These are phyloP conservation scores for Protea cynaroides DNA, from an alignment of 164 flowering plant species.

Conservation along the genomic window DNA sequence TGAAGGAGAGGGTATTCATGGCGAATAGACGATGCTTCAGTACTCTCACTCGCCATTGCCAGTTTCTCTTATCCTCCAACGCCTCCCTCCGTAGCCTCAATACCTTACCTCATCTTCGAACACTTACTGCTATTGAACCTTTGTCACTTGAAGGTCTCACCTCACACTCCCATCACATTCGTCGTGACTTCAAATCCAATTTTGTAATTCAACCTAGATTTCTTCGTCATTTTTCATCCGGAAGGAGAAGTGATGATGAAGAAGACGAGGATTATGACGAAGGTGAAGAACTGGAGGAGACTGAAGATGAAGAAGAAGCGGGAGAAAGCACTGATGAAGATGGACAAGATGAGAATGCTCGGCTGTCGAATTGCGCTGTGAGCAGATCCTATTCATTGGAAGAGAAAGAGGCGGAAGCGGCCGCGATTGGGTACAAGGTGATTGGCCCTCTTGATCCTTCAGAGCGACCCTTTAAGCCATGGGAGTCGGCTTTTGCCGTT, in stretches of 20 bases:
- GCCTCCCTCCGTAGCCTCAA: conserved; percentile 3
- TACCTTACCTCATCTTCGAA: conserved; percentile 8
- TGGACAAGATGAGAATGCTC: conserved; percentile 13
- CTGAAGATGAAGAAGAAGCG: conserved; percentile 22
- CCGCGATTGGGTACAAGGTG: conserved; percentile 85
- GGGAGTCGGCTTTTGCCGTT: conserved; percentile 87
- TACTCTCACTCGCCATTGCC: conserved; percentile 29
- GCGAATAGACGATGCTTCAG: conserved; percentile 45
- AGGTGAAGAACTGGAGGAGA: conserved; percentile 16
- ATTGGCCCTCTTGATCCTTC: conserved; percentile 54
- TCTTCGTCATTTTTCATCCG: conserved; percentile 32
- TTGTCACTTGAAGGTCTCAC: conserved; percentile 9
- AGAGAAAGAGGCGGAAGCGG: conserved; percentile 68
- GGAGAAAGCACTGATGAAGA: conserved; percentile 20
- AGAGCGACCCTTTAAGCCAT: conserved; percentile 56
- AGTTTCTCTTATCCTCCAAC: background rate
- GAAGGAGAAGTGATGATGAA: conserved; percentile 1
- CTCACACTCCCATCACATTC: conserved; percentile 7
- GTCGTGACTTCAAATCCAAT: conserved; percentile 4
- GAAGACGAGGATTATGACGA: conserved; percentile 12
- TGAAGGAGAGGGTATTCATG: conserved; percentile 20
- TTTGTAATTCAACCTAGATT: background rate
- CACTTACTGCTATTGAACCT: conserved; percentile 4
- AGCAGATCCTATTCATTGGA: conserved; percentile 39
- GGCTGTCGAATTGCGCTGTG: conserved; percentile 13